A percentile compares a stretch with the other conserved stretches of the same genome.
Evolutionary conservation across 2,329 filamentous ascomycete species (phyloP).

Genomic region (Sclerotinia borealis): DNA sequence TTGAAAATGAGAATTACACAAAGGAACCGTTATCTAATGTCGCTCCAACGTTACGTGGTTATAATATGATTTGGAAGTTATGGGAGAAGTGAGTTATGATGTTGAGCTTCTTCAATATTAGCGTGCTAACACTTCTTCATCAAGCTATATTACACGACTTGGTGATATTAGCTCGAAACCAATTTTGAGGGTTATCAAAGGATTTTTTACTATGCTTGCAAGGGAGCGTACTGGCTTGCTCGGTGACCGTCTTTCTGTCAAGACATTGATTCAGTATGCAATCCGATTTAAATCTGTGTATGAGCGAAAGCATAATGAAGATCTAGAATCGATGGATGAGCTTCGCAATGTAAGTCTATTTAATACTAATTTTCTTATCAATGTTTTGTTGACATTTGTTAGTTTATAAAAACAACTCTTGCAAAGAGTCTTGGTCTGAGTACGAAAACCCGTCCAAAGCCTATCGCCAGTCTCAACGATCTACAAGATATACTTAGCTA

Average conservation of each 20-base stretch:
- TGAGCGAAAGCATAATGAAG: not conserved
- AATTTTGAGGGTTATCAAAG: not conserved
- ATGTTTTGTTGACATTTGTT: too few species aligned
- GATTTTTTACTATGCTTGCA: not conserved
- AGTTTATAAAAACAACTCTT: not conserved
- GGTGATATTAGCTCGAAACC: not conserved
- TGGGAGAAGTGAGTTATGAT: not conserved
- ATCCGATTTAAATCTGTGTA: not conserved
- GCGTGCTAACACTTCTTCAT: too few species aligned
- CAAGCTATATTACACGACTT: not conserved
- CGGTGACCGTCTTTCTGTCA: not conserved
- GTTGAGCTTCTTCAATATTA: too few species aligned
- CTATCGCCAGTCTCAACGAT: not conserved
- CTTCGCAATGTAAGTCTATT: too few species aligned
- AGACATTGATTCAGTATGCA: not conserved
- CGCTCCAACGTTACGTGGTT: not conserved
- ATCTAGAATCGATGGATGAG: too few species aligned
- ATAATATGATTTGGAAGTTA: not conserved
- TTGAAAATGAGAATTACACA: too few species aligned
- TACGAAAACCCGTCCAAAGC: not conserved
- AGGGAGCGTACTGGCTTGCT: not conserved
- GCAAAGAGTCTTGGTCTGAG: not conserved
- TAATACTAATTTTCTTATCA: too few species aligned
- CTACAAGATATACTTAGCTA: not conserved
- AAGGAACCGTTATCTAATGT: too few species aligned